A percentile compares a stretch with the other conserved stretches of the same genome.
These are phyloP conservation scores for Phylloporus arenicola DNA, from an alignment of 768 basidiomycete genomes.

Conservation along the genomic window DNA sequence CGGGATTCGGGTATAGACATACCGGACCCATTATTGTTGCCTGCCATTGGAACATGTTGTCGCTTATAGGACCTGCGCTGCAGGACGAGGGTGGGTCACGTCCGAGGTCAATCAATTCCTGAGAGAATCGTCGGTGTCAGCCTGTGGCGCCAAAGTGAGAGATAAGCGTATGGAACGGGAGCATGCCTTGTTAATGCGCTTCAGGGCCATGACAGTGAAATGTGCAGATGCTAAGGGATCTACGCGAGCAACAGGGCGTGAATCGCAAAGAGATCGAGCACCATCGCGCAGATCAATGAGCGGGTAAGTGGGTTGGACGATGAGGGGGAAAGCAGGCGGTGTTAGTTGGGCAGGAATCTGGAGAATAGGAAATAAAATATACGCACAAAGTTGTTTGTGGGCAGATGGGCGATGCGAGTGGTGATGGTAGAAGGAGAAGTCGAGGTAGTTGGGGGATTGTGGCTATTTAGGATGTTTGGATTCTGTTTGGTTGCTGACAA, in stretches of 20 bases:
- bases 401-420: not conserved
- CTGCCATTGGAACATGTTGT: constrained; percentile 99
- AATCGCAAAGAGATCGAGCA: constrained; percentile 28
- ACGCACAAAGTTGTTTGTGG: constrained; percentile 9
- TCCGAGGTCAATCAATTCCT: constrained; percentile 99
- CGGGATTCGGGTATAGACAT: constrained; percentile 32
- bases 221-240: constrained; percentile 8
- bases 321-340: not conserved
- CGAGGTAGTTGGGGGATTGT: constrained; percentile 8
- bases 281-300: constrained; percentile 37
- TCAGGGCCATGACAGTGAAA: constrained; percentile 72
- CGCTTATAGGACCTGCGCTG: constrained; percentile 96
- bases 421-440: constrained; percentile 30
- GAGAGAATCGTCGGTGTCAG: constrained; percentile 10
- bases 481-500: constrained; percentile 37
- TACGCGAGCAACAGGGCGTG: constrained; percentile 8
- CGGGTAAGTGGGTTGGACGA: not conserved
- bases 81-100: constrained; percentile 99
- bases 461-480: constrained; percentile 36
- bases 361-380: not conserved
- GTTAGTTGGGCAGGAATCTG: not conserved
- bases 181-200: constrained; percentile 98
- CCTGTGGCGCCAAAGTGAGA: constrained; percentile 1
- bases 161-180: not conserved
- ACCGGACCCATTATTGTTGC: constrained; percentile 99